These are phyloP conservation scores for Fusarium paranaense DNA, from an alignment of 2,329 filamentous ascomycete species.

Conservation along the genomic window DNA sequence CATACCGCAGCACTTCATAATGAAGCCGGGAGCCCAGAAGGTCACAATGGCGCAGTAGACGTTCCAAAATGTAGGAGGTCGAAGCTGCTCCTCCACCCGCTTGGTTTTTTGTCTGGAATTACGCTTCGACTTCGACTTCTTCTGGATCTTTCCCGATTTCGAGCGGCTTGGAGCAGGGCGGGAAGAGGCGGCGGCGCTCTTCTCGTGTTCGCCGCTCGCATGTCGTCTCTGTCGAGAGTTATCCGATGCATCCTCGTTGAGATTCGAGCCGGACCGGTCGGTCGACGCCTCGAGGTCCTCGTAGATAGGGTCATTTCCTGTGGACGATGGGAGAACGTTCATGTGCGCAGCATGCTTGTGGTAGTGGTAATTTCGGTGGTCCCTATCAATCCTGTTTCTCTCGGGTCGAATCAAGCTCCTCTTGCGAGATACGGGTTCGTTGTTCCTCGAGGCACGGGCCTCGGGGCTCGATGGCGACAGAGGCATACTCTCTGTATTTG, in stretches of 20 bases:
- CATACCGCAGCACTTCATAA: conserved; percentile 88
- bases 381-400: conserved; percentile 83
- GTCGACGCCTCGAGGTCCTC: conserved; percentile 80
- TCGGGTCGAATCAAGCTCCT: conserved; percentile 91
- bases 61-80: conserved; percentile 91
- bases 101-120: conserved; percentile 63
- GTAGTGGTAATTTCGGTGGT: conserved; percentile 96
- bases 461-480: conserved; percentile 59
- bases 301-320: conserved; percentile 88
- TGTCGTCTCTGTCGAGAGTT: conserved; percentile 55
- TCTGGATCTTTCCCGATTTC: conserved; percentile 73
- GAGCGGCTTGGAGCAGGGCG: conserved; percentile 53
- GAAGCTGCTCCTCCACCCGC: conserved; percentile 71
- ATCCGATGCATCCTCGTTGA: conserved; percentile 60
- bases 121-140: conserved; percentile 58
- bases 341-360: conserved; percentile 94
- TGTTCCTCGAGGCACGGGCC: conserved; percentile 42
- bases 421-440: conserved; percentile 71
- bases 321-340: conserved; percentile 89
- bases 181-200: conserved; percentile 44
- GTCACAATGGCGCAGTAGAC: conserved; percentile 94
- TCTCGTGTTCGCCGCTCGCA: conserved; percentile 49
- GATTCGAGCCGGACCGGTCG: conserved; percentile 61
- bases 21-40: conserved; percentile 91
- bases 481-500: conserved; percentile 66